Conservation (phyloP, 106 monocot genomes). For the Ottelia alismoides region DNA sequence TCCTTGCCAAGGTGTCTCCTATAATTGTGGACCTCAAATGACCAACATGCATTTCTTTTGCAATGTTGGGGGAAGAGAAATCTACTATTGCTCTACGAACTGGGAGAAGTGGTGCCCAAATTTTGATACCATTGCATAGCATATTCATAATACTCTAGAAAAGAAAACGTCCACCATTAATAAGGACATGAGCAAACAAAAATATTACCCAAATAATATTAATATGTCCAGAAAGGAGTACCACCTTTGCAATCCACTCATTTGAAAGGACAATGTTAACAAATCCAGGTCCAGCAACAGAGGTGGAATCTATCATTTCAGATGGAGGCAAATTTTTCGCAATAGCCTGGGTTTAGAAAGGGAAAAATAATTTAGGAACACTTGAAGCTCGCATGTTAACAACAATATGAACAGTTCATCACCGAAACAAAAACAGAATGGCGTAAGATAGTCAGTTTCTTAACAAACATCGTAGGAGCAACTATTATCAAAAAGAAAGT, state of each 20-base stretch:
- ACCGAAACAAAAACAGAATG: too few species aligned
- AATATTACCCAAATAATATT: too few species aligned
- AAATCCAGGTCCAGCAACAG: constrained; percentile 74
- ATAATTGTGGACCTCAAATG: constrained; percentile 95
- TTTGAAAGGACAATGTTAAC: constrained; percentile 72
- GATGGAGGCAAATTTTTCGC: constrained; percentile 63
- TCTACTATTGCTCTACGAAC: constrained; percentile 71
- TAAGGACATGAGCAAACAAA: too few species aligned
- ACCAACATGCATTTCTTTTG: constrained; percentile 99
- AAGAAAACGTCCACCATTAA: too few species aligned
- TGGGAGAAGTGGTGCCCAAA: constrained; percentile 74
- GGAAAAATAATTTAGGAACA: too few species aligned
- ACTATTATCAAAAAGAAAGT: neutral
- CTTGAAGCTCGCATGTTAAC: too few species aligned
- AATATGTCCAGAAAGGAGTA: constrained; percentile 7
- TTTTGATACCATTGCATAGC: constrained; percentile 64
- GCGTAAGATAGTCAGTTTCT: neutral
- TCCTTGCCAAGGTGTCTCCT: constrained; percentile 84
- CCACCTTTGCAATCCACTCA: constrained; percentile 81
- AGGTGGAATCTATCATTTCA: constrained; percentile 60
- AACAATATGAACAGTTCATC: too few species aligned
- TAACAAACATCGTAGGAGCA: neutral
- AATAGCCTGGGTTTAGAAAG: too few species aligned
- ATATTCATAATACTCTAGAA: constrained; percentile 83
- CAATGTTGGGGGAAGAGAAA: constrained; percentile 97